These are phyloP conservation scores for Mycosphaerella sp. DNA, from an alignment of 2,329 filamentous ascomycete species.

Conservation along the genomic window DNA sequence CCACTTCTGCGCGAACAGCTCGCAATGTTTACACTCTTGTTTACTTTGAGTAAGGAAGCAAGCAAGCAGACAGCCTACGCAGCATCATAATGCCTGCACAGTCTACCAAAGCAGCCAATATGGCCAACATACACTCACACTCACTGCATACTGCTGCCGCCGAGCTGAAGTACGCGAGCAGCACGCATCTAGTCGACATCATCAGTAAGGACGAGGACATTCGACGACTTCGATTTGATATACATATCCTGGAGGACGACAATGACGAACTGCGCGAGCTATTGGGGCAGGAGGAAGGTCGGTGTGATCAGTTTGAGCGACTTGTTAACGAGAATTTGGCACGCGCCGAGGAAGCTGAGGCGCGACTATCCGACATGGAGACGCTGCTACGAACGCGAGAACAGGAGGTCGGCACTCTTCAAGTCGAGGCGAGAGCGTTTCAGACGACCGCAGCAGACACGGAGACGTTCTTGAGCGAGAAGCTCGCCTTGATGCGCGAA, in stretches of 20 bases:
- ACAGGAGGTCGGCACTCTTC: constrained; percentile 51
- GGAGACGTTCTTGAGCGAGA: constrained; percentile 62
- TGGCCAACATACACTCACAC: constrained; percentile 36
- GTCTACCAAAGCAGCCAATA: constrained; percentile 13
- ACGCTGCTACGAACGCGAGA: constrained; percentile 48
- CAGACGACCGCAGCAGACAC: constrained; percentile 63
- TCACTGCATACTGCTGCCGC: constrained; percentile 50
- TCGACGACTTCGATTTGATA: constrained; percentile 62
- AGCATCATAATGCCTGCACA: constrained; percentile 15
- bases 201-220: constrained; percentile 69
- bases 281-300: constrained; percentile 54
- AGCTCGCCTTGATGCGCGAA: constrained; percentile 56
- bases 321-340: constrained; percentile 45
- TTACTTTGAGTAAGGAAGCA: not conserved
- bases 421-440: constrained; percentile 68
- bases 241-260: constrained; percentile 68
- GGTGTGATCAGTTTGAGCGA: constrained; percentile 51
- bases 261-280: constrained; percentile 62
- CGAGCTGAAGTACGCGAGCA: constrained; percentile 64
- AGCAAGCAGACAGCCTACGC: not conserved
- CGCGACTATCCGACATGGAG: constrained; percentile 41
- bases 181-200: constrained; percentile 58
- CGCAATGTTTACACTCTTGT: not conserved
- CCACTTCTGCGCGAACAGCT: not conserved
- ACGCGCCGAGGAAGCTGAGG: constrained; percentile 45